A percentile compares a stretch with the other conserved stretches of the same genome.
Conservation (phyloP, 352 stramenopile species). For the Phytophthora tentaculata region DNA sequence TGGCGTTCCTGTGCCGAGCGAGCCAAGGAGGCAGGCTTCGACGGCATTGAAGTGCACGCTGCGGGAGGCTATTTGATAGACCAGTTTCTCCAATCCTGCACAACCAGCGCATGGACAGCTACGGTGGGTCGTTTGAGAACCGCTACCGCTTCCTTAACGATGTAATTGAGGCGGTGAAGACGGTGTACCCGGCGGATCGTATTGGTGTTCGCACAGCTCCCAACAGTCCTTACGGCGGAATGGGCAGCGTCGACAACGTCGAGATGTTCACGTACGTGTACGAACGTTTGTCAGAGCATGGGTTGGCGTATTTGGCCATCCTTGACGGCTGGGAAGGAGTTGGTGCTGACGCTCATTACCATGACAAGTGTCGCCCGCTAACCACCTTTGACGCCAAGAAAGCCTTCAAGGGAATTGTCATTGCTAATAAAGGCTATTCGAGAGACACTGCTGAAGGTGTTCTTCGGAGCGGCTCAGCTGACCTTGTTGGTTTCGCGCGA, state of each 20-base stretch:
- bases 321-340: conserved; percentile 38
- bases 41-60: conserved; percentile 51
- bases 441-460: conserved; percentile 16
- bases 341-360: conserved; percentile 30
- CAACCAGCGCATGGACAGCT: conserved; percentile 82
- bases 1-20: conserved; percentile 65
- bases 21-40: conserved; percentile 80
- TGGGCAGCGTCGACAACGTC: conserved; percentile 38
- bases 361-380: conserved; percentile 32
- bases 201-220: conserved; percentile 41
- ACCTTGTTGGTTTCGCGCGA: conserved; percentile 20
- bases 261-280: conserved; percentile 49
- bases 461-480: conserved; percentile 10
- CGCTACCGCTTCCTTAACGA: conserved; percentile 68
- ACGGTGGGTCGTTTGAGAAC: conserved; percentile 85
- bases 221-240: conserved; percentile 38
- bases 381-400: conserved; percentile 21
- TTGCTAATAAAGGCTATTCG: conserved; percentile 25
- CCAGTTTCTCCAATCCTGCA: conserved; percentile 46
- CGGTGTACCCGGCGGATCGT: conserved; percentile 31
- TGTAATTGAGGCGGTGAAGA: conserved; percentile 58
- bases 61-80: conserved; percentile 92
- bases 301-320: conserved; percentile 37
- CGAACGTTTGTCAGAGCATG: conserved; percentile 30
- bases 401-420: conserved; percentile 20